Conservation (phyloP, 192 early-diverging fungal genomes). For the Mortierella antarctica region DNA sequence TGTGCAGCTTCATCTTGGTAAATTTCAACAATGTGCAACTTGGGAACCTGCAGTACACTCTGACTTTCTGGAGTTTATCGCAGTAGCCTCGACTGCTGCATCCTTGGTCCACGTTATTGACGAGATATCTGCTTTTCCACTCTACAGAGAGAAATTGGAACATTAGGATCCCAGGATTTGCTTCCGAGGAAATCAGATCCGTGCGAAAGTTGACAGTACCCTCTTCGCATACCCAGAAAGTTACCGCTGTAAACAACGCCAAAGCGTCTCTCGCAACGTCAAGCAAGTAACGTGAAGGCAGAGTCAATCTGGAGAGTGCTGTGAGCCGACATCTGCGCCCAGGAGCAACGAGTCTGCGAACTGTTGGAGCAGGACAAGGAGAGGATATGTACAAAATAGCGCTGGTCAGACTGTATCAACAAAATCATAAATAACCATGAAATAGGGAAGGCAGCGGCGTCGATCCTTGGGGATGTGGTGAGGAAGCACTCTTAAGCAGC, state of each 20-base stretch:
- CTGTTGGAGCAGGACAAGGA: neutral
- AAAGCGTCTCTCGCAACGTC: slow-evolving; percentile 37
- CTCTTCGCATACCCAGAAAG: slow-evolving; percentile 70
- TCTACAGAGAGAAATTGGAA: slow-evolving; percentile 86
- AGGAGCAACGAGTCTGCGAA: no score
- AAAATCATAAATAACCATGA: neutral
- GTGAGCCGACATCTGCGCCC: no score
- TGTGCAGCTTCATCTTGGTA: slow-evolving; percentile 85
- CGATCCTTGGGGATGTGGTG: no score
- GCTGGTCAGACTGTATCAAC: neutral
- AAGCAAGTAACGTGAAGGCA: slow-evolving; percentile 9
- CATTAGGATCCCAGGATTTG: slow-evolving; percentile 89
- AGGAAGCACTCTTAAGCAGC: no score
- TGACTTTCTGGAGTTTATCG: neutral
- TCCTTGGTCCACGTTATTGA: neutral
- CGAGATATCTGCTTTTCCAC: neutral
- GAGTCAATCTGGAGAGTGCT: no score
- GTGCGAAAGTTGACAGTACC: slow-evolving; percentile 74
- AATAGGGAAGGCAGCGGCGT: no score
- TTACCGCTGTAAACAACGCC: slow-evolving; percentile 68
- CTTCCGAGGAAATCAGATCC: slow-evolving; percentile 82
- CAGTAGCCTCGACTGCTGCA: neutral
- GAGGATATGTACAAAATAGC: neutral
- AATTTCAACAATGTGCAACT: no score
- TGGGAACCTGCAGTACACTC: neutral